Evolutionary conservation across 306 rosid genomes (phyloP).

Genomic region (Prunus kanzakura): DNA sequence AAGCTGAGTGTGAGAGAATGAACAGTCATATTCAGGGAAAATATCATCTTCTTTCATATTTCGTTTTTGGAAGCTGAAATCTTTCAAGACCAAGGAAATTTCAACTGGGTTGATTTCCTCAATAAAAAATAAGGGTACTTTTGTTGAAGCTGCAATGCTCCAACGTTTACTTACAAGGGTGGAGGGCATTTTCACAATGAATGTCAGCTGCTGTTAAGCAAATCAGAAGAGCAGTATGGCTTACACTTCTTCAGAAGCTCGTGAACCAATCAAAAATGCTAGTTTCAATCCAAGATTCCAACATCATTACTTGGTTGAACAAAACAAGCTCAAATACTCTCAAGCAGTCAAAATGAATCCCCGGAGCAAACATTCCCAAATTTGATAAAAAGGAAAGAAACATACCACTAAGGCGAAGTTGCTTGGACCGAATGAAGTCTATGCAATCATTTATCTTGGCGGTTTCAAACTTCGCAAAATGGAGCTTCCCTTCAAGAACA

Average conservation of each 20-base stretch:
- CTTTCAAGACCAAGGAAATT: neutral
- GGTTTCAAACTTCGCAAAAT: conserved; percentile 81
- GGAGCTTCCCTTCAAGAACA: conserved; percentile 71
- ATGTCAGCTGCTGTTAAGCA: neutral
- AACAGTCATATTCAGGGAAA: neutral
- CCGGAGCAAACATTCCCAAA: neutral
- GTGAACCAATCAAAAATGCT: neutral
- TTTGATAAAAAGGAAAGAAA: neutral
- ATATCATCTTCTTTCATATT: neutral
- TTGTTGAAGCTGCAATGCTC: neutral
- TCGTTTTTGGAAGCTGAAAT: neutral
- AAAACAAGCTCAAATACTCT: neutral
- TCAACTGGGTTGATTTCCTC: neutral
- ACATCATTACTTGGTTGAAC: neutral
- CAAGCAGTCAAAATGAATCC: neutral
- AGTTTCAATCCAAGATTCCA: conserved; percentile 7
- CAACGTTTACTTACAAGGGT: neutral
- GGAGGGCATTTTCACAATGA: neutral
- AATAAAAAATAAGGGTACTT: neutral
- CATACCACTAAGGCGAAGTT: conserved; percentile 63
- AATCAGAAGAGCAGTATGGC: neutral
- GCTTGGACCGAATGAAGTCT: conserved; percentile 67
- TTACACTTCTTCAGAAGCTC: neutral
- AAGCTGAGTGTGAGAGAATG: neutral
- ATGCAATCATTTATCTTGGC: conserved; percentile 74